phyloP scores from a whole-genome alignment of 2,329 filamentous ascomycete genomes.

The Talaromyces rugulosus region DNA sequence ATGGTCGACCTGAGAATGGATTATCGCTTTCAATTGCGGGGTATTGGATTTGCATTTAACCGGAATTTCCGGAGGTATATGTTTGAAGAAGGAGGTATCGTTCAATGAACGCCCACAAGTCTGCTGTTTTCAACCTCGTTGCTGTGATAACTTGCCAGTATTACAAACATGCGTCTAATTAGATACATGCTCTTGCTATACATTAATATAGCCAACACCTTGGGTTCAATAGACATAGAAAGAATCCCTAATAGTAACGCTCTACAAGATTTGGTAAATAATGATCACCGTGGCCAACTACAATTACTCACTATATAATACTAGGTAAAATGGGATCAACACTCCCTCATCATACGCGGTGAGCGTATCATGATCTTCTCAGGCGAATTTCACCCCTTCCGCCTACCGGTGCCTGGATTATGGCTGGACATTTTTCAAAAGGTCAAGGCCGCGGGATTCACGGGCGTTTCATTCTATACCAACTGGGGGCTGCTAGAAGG shows the following conservation, averaged over 20 bases:
- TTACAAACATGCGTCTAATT: background rate
- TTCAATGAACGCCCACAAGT: too few relatives aligned
- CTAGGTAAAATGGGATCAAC: constrained; percentile 43
- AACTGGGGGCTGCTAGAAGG: constrained; percentile 71
- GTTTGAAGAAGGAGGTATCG: too few relatives aligned
- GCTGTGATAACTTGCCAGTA: background rate
- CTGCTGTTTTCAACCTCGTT: background rate
- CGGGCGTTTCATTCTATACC: constrained; percentile 67
- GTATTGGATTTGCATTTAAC: background rate
- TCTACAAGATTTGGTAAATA: background rate
- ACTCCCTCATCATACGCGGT: constrained; percentile 61
- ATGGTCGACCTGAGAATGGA: too few relatives aligned
- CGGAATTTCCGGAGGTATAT: background rate
- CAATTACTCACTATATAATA: background rate
- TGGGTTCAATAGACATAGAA: background rate
- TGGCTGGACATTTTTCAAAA: constrained; percentile 71
- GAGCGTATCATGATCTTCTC: constrained; percentile 63
- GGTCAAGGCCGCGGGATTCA: constrained; percentile 70
- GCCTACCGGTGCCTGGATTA: constrained; percentile 53
- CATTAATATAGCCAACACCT: background rate
- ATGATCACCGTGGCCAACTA: background rate
- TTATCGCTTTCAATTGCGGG: background rate
- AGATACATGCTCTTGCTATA: background rate
- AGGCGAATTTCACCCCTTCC: constrained; percentile 64
- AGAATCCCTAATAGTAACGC: background rate